These are phyloP conservation scores for Coemansia sp. DNA, from an alignment of 192 early-diverging fungal species.

Conservation along the genomic window DNA sequence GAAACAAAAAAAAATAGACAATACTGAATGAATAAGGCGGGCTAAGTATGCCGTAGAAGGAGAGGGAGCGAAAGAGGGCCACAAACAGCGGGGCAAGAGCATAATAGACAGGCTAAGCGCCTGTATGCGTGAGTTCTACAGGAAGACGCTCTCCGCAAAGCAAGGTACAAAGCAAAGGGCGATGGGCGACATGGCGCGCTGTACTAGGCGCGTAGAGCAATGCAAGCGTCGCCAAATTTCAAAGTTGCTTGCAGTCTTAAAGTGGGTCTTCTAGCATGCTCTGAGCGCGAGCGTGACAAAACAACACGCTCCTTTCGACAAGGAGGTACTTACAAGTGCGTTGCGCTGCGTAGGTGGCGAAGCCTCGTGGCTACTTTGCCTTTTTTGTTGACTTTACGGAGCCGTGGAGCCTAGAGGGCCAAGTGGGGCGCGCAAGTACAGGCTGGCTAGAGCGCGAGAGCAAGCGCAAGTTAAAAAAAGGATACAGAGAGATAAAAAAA, in stretches of 20 bases:
- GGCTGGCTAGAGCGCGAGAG: not conserved
- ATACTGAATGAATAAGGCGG: constrained; percentile 2
- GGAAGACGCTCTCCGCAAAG: not conserved
- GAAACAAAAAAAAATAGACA: constrained; percentile 15
- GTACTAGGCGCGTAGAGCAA: not conserved
- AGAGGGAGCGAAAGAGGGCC: not conserved
- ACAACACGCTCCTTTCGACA: not conserved
- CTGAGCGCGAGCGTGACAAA: not conserved
- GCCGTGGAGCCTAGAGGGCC: not conserved
- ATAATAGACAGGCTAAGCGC: not conserved
- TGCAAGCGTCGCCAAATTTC: not conserved
- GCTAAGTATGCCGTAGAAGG: not conserved
- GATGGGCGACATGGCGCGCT: not conserved
- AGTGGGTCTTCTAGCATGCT: not conserved
- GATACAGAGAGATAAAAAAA: constrained; percentile 6
- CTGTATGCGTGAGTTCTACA: not conserved
- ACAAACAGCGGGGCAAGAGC: not conserved
- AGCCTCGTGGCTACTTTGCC: not conserved
- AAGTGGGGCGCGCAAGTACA: not conserved
- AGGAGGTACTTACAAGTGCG: not conserved
- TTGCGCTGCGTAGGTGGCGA: not conserved
- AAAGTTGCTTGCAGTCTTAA: not conserved
- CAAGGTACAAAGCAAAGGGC: not conserved
- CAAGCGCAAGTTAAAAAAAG: not conserved
- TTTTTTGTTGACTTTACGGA: not conserved